Percentiles rank a stretch among this genome's conserved stretches.
phyloP scores from a whole-genome alignment of 768 basidiomycete genomes.

The Termitomyces sp. region DNA sequence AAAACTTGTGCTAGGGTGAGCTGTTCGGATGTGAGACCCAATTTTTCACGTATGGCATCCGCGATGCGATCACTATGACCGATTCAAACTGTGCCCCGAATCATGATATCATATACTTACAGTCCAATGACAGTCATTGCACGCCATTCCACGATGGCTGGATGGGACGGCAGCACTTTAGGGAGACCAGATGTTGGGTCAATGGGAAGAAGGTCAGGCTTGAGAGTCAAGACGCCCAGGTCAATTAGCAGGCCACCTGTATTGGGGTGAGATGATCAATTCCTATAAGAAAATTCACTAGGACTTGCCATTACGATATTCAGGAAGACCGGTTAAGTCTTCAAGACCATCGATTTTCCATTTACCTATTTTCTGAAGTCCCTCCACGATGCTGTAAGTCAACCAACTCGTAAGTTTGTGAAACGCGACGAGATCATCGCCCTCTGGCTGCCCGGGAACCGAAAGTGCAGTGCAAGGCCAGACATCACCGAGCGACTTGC shows the following conservation, averaged over 20 bases:
- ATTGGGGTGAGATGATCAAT: neutral
- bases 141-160: slow-evolving; percentile 93
- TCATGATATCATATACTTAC: slow-evolving; percentile 35
- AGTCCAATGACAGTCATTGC: slow-evolving; percentile 92
- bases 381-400: slow-evolving; percentile 83
- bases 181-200: slow-evolving; percentile 50
- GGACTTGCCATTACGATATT: slow-evolving; percentile 82
- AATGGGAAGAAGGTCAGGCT: slow-evolving; percentile 46
- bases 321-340: slow-evolving; percentile 88
- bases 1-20: slow-evolving; percentile 83
- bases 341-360: slow-evolving; percentile 83
- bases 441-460: slow-evolving; percentile 27
- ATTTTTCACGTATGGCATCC: slow-evolving; percentile 53
- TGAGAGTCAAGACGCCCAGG: slow-evolving; percentile 70
- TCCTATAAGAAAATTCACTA: neutral
- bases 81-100: neutral
- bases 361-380: slow-evolving; percentile 66
- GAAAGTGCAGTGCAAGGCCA: slow-evolving; percentile 74
- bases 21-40: slow-evolving; percentile 42
- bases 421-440: slow-evolving; percentile 82
- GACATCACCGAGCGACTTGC: slow-evolving; percentile 81
- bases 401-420: slow-evolving; percentile 96
- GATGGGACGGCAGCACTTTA: slow-evolving; percentile 67
- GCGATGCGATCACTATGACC: slow-evolving; percentile 71
- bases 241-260: slow-evolving; percentile 86